Percentiles rank a stretch among this genome's conserved stretches.
phyloP scores from a whole-genome alignment of 2,329 filamentous ascomycete genomes.

The Cladorrhinum sp. region DNA sequence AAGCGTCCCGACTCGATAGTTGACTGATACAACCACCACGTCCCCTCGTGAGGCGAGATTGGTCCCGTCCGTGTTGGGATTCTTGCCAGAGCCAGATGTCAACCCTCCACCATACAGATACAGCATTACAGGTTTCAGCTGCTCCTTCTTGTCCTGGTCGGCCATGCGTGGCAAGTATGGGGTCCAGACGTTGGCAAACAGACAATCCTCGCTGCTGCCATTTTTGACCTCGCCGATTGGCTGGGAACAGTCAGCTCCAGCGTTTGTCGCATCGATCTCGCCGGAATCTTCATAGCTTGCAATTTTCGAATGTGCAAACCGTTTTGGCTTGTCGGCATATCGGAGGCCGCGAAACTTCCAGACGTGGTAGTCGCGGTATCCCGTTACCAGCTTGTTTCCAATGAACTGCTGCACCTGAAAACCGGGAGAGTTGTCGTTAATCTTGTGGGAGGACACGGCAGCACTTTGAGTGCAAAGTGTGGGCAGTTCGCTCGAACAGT shows the following conservation, averaged over 20 bases:
- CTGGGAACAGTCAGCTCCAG: conserved; percentile 33
- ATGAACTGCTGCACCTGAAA: conserved; percentile 31
- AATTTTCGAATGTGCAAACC: conserved; percentile 30
- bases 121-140: conserved; percentile 45
- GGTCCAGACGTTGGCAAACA: conserved; percentile 40
- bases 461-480: conserved; percentile 34
- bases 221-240: conserved; percentile 30
- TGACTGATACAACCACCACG: conserved; percentile 42
- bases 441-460: conserved; percentile 25
- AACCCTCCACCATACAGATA: conserved; percentile 46
- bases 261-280: conserved; percentile 27
- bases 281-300: conserved; percentile 22
- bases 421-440: conserved; percentile 22
- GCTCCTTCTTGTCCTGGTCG: conserved; percentile 17
- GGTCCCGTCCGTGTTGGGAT: conserved; percentile 44
- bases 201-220: conserved; percentile 34
- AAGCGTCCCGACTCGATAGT: conserved; percentile 37
- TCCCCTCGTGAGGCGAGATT: conserved; percentile 45
- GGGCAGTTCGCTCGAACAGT: conserved; percentile 31
- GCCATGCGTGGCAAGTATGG: conserved; percentile 31
- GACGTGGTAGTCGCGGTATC: conserved; percentile 33
- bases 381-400: conserved; percentile 28
- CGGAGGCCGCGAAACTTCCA: conserved; percentile 36
- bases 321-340: conserved; percentile 27
- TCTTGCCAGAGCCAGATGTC: conserved; percentile 39